These are phyloP conservation scores for Hyphopichia pseudoburtonii DNA, from an alignment of 1,139 yeast genomes.

Conservation along the genomic window DNA sequence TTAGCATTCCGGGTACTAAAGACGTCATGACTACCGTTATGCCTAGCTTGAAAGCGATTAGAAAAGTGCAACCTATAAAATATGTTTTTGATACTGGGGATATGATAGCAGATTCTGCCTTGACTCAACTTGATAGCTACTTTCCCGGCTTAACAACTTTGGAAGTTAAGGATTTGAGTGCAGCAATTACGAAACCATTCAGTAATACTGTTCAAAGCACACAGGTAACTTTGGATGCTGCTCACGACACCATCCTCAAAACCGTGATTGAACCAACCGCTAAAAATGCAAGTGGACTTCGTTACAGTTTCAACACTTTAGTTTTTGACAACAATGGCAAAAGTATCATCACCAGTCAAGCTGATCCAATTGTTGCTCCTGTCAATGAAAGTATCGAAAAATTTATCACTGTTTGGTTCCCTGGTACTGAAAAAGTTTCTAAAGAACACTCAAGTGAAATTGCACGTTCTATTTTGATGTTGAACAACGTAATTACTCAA, in stretches of 20 bases:
- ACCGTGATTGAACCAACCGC: slow-evolving; percentile 46
- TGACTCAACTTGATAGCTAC: slow-evolving; percentile 35
- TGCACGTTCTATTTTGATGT: slow-evolving; percentile 45
- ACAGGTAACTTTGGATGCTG: slow-evolving; percentile 27
- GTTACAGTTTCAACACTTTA: slow-evolving; percentile 37
- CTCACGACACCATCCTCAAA: slow-evolving; percentile 18
- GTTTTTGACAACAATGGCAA: slow-evolving; percentile 59
- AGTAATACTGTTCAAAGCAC: slow-evolving; percentile 30
- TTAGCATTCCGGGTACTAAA: slow-evolving; percentile 20
- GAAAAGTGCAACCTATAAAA: slow-evolving; percentile 27
- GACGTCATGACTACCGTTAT: slow-evolving; percentile 11
- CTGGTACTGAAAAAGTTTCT: slow-evolving; percentile 45
- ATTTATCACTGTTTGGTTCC: slow-evolving; percentile 33
- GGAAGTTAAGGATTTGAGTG: slow-evolving; percentile 39
- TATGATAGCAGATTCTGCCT: slow-evolving; percentile 28
- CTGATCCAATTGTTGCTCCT: slow-evolving; percentile 66
- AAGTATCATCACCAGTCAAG: slow-evolving; percentile 56
- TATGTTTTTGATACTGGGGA: slow-evolving; percentile 27
- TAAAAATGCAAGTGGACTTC: slow-evolving; percentile 34
- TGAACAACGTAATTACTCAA: slow-evolving; percentile 29
- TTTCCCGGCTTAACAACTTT: slow-evolving; percentile 38
- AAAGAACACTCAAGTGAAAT: slow-evolving; percentile 53
- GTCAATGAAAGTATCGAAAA: slow-evolving; percentile 54
- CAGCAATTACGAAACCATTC: slow-evolving; percentile 45
- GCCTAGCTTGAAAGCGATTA: slow-evolving; percentile 17